phyloP scores from a whole-genome alignment of 2,329 filamentous ascomycete species.

The Polytolypa hystricis region DNA sequence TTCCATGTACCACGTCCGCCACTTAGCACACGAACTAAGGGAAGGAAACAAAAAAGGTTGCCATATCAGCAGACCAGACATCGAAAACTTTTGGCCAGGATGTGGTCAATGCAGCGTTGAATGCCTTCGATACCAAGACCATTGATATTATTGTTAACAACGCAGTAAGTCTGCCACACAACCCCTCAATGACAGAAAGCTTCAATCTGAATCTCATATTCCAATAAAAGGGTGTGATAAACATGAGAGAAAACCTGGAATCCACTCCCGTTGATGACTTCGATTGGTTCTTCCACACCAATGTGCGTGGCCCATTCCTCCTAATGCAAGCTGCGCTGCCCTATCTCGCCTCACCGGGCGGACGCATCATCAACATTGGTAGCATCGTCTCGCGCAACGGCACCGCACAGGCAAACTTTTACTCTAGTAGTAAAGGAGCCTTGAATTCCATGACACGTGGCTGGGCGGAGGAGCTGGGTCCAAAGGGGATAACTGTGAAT shows the following conservation, averaged over 20 bases:
- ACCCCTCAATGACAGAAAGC: too few relatives aligned
- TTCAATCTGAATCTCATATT: too few relatives aligned
- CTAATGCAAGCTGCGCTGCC: slow-evolving; percentile 3
- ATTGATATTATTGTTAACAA: slow-evolving; percentile 15
- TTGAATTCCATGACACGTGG: background rate
- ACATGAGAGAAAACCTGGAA: background rate
- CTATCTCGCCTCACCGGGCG: background rate
- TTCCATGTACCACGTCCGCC: too few relatives aligned
- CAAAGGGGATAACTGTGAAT: background rate
- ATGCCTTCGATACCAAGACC: slow-evolving; percentile 8
- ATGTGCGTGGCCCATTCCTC: slow-evolving; percentile 6
- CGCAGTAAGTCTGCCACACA: slow-evolving; percentile 6
- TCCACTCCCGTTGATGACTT: slow-evolving; percentile 1
- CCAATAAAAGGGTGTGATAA: too few relatives aligned
- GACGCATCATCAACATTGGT: slow-evolving; percentile 3
- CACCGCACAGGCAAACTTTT: slow-evolving; percentile 6
- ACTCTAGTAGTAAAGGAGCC: background rate
- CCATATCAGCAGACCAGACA: slow-evolving; percentile 10
- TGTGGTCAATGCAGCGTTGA: slow-evolving; percentile 5
- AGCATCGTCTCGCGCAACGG: slow-evolving; percentile 10
- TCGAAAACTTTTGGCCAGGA: slow-evolving; percentile 3
- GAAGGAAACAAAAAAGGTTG: background rate
- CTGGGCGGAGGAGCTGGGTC: background rate
- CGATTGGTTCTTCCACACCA: slow-evolving; percentile 1
- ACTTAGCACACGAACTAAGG: too few relatives aligned